These are phyloP conservation scores for Jamesozyma hellenica DNA, from an alignment of 805 yeast genomes.

Conservation along the genomic window DNA sequence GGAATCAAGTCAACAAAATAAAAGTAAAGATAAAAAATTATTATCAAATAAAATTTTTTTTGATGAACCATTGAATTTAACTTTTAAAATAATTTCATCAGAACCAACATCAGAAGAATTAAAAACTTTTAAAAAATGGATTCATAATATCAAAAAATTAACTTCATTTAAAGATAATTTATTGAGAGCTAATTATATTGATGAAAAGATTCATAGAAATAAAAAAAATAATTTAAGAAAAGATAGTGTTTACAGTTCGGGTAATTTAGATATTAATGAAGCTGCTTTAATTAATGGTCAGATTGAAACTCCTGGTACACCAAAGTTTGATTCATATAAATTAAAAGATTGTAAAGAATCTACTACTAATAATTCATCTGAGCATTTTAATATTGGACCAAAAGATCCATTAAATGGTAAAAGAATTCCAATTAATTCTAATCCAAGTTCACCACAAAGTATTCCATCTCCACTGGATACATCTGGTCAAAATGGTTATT, in stretches of 20 bases:
- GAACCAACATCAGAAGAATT: slow-evolving; percentile 32
- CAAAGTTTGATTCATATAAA: not conserved
- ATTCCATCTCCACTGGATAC: not conserved
- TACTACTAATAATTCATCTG: not conserved
- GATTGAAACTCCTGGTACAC: not conserved
- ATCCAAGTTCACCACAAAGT: not conserved
- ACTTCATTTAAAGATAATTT: slow-evolving; percentile 37
- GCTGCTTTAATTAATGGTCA: not conserved
- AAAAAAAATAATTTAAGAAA: not conserved
- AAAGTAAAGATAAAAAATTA: slow-evolving; percentile 12
- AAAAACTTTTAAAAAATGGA: slow-evolving; percentile 42
- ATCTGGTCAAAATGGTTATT: not conserved
- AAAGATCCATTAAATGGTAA: not conserved
- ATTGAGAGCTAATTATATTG: slow-evolving; percentile 39
- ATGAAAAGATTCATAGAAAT: not conserved
- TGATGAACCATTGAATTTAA: not conserved
- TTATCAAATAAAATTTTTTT: slow-evolving; percentile 10
- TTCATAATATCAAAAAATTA: slow-evolving; percentile 42
- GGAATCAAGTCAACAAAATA: slow-evolving; percentile 8
- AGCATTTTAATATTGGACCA: not conserved
- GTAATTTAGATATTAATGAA: not conserved
- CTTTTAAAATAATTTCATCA: slow-evolving; percentile 11
- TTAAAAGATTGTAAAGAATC: not conserved
- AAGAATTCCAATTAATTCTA: not conserved
- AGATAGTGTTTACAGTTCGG: not conserved